Evolutionary conservation across 2,329 filamentous ascomycete species (phyloP).

Genomic region (Beauveria sp.): DNA sequence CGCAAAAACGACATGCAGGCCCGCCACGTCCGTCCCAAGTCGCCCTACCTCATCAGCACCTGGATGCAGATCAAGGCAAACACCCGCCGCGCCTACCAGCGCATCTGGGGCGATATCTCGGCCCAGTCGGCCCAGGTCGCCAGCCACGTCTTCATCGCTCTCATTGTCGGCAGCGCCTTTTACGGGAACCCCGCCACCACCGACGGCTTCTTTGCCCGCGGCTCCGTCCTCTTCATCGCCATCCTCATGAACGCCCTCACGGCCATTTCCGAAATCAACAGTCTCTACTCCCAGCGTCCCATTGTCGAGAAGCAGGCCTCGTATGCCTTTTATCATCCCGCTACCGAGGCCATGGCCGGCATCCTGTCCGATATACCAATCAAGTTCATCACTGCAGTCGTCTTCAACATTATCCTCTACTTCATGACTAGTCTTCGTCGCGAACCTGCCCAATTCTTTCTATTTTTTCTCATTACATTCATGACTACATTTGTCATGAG

Average conservation of each 20-base stretch:
- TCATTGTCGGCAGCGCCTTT: slow-evolving; percentile 56
- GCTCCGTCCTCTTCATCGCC: slow-evolving; percentile 52
- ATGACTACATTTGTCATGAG: slow-evolving; percentile 64
- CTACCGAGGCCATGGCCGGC: slow-evolving; percentile 45
- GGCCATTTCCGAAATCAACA: slow-evolving; percentile 47
- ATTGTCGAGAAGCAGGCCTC: slow-evolving; percentile 43
- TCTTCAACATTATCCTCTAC: slow-evolving; percentile 51
- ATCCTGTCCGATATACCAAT: slow-evolving; percentile 49
- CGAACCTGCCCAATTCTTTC: slow-evolving; percentile 62
- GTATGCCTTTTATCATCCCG: slow-evolving; percentile 44
- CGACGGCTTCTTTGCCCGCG: slow-evolving; percentile 44
- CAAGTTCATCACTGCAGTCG: slow-evolving; percentile 42
- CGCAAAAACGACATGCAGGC: slow-evolving; percentile 44
- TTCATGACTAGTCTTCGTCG: slow-evolving; percentile 47
- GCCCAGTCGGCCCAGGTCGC: slow-evolving; percentile 37
- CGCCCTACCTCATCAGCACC: slow-evolving; percentile 49
- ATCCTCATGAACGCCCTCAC: slow-evolving; percentile 51
- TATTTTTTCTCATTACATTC: slow-evolving; percentile 66
- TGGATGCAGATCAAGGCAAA: slow-evolving; percentile 45
- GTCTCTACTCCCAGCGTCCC: slow-evolving; percentile 34
- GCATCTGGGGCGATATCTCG: slow-evolving; percentile 43
- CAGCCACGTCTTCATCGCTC: slow-evolving; percentile 45
- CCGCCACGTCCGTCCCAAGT: slow-evolving; percentile 44
- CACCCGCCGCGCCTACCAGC: slow-evolving; percentile 42
- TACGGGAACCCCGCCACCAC: slow-evolving; percentile 43